Percentiles rank a stretch among this genome's conserved stretches.
Conservation (phyloP, 371 early-diverging fungal genomes). For the Mucor piriformis region DNA sequence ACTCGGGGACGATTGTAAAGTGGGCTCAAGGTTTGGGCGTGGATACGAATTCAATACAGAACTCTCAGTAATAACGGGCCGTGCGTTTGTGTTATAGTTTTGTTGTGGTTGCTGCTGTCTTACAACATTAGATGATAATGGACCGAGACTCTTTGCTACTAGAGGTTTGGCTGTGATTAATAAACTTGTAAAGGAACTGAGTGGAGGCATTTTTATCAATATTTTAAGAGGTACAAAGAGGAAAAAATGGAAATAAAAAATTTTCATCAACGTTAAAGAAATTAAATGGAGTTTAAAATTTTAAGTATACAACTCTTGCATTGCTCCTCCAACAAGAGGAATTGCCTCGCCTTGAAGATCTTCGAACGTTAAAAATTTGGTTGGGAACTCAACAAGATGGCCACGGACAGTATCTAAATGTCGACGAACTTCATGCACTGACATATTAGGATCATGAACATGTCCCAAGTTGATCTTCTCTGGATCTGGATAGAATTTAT, state of each 20-base stretch:
- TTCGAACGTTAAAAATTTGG: slow-evolving; percentile 66
- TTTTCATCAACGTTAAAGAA: neutral
- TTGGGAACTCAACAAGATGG: slow-evolving; percentile 77
- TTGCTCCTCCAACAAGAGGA: slow-evolving; percentile 32
- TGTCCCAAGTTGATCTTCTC: slow-evolving; percentile 40
- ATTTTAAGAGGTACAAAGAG: neutral
- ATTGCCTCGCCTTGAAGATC: slow-evolving; percentile 45
- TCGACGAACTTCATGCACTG: slow-evolving; percentile 40
- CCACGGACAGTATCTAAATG: slow-evolving; percentile 56
- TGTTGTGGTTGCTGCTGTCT: slow-evolving; percentile 24
- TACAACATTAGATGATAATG: slow-evolving; percentile 21
- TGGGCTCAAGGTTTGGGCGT: slow-evolving; percentile 30
- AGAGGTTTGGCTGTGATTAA: slow-evolving; percentile 12
- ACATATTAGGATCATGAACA: slow-evolving; percentile 40
- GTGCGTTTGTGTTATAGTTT: neutral
- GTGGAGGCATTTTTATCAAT: slow-evolving; percentile 7
- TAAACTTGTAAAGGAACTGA: slow-evolving; percentile 18
- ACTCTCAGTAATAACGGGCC: slow-evolving; percentile 24
- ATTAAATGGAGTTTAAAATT: neutral
- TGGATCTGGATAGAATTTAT: slow-evolving; percentile 57
- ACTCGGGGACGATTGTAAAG: slow-evolving; percentile 10
- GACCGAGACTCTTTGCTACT: slow-evolving; percentile 13
- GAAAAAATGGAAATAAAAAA: neutral
- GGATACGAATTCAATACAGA: slow-evolving; percentile 28
- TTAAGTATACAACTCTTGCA: slow-evolving; percentile 46